Percentiles rank a stretch among this genome's conserved stretches.
These are phyloP conservation scores for Prunus mume DNA, from an alignment of 306 rosid genomes.

Conservation along the genomic window DNA sequence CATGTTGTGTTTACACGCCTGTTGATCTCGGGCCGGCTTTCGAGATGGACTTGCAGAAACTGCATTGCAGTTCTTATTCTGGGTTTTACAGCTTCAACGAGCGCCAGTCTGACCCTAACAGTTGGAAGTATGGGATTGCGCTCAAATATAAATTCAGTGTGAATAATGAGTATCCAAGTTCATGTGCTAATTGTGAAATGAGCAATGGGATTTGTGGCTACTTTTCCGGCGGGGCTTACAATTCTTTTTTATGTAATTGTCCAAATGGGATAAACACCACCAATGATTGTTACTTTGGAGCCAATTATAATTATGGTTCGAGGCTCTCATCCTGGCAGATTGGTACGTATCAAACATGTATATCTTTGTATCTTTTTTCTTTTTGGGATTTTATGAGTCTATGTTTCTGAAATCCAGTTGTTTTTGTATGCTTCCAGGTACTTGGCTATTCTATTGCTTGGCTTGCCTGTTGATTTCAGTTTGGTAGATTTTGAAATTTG, in stretches of 20 bases:
- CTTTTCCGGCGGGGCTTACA: constrained; percentile 21
- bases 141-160: constrained; percentile 71
- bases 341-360: constrained; percentile 33
- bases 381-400: background rate
- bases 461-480: constrained; percentile 35
- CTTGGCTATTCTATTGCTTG: constrained; percentile 34
- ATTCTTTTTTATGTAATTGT: constrained; percentile 71
- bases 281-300: constrained; percentile 57
- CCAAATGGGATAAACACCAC: constrained; percentile 70
- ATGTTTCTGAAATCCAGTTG: background rate
- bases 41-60: constrained; percentile 75
- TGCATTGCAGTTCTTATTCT: constrained; percentile 73
- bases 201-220: constrained; percentile 70
- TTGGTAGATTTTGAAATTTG: background rate
- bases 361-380: background rate
- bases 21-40: constrained; percentile 80
- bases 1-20: constrained; percentile 82
- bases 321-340: constrained; percentile 29
- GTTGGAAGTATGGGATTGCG: constrained; percentile 87
- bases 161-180: constrained; percentile 63
- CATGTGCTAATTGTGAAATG: constrained; percentile 62
- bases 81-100: constrained; percentile 76
- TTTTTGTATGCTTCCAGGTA: constrained; percentile 32
- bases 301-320: constrained; percentile 39
- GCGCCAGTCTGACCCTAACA: constrained; percentile 56